A percentile compares a stretch with the other conserved stretches of the same genome.
Conservation (phyloP, 345 rosid species). For the Rhodomyrtus tomentosa region DNA sequence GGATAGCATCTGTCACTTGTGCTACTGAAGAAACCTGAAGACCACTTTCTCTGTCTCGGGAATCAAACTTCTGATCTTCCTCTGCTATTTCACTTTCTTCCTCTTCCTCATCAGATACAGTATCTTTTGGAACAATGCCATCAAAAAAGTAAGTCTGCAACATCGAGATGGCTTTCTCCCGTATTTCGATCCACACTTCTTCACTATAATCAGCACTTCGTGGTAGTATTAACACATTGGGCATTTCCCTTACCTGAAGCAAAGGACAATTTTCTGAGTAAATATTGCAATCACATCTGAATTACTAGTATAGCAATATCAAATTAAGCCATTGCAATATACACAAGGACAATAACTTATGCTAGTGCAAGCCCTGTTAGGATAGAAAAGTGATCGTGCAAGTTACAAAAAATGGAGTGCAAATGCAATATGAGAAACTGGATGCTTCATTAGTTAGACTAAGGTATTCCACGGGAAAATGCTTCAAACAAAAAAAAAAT, state of each 20-base stretch:
- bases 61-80: conserved; percentile 29
- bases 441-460: background rate
- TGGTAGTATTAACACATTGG: conserved; percentile 93
- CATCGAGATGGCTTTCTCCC: conserved; percentile 83
- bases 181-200: conserved; percentile 98
- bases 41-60: conserved; percentile 29
- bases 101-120: conserved; percentile 70
- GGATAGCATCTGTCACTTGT: conserved; percentile 33
- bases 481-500: background rate
- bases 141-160: conserved; percentile 76
- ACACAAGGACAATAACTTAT: background rate
- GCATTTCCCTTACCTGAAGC: conserved; percentile 93
- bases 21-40: conserved; percentile 35
- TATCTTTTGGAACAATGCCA: conserved; percentile 61
- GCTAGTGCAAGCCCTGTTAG: background rate
- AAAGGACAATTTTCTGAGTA: background rate
- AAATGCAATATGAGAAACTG: background rate
- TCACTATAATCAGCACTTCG: conserved; percentile 99
- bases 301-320: background rate
- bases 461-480: background rate
- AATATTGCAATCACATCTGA: background rate
- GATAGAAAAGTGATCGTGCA: background rate
- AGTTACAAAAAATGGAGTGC: background rate
- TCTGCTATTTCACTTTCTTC: conserved; percentile 53
- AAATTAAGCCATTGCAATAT: background rate